phyloP scores from a whole-genome alignment of 371 early-diverging fungal species.

The Mucor sp. region DNA sequence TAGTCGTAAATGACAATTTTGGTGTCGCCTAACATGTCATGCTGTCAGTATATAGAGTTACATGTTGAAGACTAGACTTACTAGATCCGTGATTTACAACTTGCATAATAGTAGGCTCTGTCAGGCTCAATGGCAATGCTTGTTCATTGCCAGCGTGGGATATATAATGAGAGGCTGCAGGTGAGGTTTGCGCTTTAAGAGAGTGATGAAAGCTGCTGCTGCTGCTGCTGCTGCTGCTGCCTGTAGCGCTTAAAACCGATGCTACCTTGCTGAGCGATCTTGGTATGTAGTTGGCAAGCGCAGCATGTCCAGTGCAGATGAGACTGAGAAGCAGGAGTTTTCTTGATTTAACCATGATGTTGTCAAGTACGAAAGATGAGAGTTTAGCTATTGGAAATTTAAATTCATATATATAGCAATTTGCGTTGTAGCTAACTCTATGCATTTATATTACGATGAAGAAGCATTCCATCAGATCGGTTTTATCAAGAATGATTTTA shows the following conservation, averaged over 20 bases:
- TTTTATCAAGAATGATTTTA: constrained; percentile 1
- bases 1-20: background rate
- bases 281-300: background rate
- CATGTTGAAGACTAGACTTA: background rate
- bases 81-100: background rate
- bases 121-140: background rate
- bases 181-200: background rate
- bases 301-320: background rate
- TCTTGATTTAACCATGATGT: background rate
- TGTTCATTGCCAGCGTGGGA: background rate
- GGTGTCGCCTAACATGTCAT: background rate
- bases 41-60: background rate
- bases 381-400: background rate
- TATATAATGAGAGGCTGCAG: background rate
- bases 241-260: background rate
- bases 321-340: background rate
- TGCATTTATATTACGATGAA: background rate
- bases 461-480: background rate
- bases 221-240: background rate
- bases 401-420: background rate
- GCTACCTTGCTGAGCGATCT: background rate
- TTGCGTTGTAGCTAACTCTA: background rate
- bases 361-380: background rate
- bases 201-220: background rate
- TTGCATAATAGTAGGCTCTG: background rate